Conservation (phyloP, 2,329 filamentous ascomycete genomes). For the Fusarium chlamydosporum region DNA sequence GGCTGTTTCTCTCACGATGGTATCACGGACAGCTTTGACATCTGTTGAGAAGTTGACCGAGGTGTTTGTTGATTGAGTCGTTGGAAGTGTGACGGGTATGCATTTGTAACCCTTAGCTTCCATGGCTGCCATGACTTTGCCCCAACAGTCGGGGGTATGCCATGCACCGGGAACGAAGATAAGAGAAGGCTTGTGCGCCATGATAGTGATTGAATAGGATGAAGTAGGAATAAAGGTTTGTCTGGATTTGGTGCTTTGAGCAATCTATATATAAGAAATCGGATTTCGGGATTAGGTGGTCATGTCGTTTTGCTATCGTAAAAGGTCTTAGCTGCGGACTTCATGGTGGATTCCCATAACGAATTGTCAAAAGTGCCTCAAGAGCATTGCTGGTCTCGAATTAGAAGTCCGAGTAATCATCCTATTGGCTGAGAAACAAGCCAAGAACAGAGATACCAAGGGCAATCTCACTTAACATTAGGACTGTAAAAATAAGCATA, state of each 20-base stretch:
- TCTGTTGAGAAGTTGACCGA: conserved; percentile 59
- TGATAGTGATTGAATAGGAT: neutral
- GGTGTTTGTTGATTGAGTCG: conserved; percentile 53
- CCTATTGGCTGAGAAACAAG: neutral
- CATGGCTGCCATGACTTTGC: conserved; percentile 55
- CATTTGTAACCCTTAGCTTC: conserved; percentile 54
- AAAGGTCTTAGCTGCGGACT: neutral
- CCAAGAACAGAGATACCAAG: neutral
- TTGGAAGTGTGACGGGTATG: conserved; percentile 57
- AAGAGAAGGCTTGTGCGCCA: conserved; percentile 52
- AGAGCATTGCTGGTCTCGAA: neutral
- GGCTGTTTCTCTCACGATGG: conserved; percentile 55
- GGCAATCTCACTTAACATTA: neutral
- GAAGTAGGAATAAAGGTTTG: accelerated
- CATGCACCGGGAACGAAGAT: conserved; percentile 65
- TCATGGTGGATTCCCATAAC: neutral
- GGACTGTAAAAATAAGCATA: neutral
- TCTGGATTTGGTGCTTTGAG: accelerated
- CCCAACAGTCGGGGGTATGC: conserved; percentile 59
- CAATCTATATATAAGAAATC: neutral
- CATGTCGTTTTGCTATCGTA: neutral
- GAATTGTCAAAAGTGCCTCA: neutral
- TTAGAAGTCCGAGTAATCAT: neutral
- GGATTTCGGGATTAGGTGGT: neutral
- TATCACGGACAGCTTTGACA: conserved; percentile 56